These are phyloP conservation scores for Tylopilus sp. DNA, from an alignment of 1,284 basidiomycete species.

Conservation along the genomic window DNA sequence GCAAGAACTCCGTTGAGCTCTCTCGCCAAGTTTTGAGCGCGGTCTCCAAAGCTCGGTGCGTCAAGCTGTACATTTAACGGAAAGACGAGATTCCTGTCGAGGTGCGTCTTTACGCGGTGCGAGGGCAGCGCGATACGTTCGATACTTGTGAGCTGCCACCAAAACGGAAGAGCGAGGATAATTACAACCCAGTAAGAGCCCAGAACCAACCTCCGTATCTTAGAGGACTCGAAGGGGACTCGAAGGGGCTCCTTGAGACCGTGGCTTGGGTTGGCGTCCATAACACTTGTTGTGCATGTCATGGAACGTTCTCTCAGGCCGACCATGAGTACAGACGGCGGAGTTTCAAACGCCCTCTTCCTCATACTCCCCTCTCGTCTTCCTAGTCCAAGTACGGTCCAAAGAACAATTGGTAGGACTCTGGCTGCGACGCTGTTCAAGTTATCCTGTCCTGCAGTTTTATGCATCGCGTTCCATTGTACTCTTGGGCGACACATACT, in stretches of 20 bases:
- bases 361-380: slow-evolving; percentile 20
- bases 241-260: slow-evolving; percentile 45
- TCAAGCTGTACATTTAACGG: slow-evolving; percentile 53
- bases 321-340: slow-evolving; percentile 20
- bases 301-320: slow-evolving; percentile 4
- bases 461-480: slow-evolving; percentile 7
- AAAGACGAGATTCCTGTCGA: slow-evolving; percentile 45
- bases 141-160: slow-evolving; percentile 89
- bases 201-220: slow-evolving; percentile 55
- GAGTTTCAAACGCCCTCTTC: slow-evolving; percentile 33
- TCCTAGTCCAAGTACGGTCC: slow-evolving; percentile 6
- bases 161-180: slow-evolving; percentile 72
- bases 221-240: slow-evolving; percentile 51
- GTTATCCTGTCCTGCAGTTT: slow-evolving; percentile 4
- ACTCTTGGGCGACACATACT: slow-evolving; percentile 3
- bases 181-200: slow-evolving; percentile 74
- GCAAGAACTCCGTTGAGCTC: slow-evolving; percentile 25
- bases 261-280: slow-evolving; percentile 26
- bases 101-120: slow-evolving; percentile 54
- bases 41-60: slow-evolving; percentile 21
- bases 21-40: slow-evolving; percentile 9
- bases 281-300: slow-evolving; percentile 17
- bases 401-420: slow-evolving; percentile 13
- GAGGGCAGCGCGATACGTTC: slow-evolving; percentile 72
- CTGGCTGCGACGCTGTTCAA: background rate